Base-by-base conservation (phyloP, 129 eudicot species). In the Ambrosia trifida region DNA sequence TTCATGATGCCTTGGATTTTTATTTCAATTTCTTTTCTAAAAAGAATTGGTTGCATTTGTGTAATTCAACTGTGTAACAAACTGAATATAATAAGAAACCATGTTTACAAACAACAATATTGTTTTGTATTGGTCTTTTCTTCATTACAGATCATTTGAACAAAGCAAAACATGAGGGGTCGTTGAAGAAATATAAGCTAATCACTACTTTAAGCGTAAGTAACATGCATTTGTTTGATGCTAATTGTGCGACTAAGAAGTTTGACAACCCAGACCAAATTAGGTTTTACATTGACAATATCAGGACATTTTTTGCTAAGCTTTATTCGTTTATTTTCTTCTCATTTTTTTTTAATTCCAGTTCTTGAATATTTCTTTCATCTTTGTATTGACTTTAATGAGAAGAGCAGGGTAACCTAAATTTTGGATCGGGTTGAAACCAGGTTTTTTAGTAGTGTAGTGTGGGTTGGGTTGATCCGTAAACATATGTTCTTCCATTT, bases 171-270 rank as follows among this genome's bases (percentile, higher is more conserved):
- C 90, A 87, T 61, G 98, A 94, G 76, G 98, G 98, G 18, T 54
- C 89, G 79, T 68, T 87, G 52, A 87, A 89, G 73, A 89, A 87
- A 67, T 89, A 89, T 44, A 89, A 87, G 82, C 85, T 94, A 50
- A 87, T 90, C 0, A 89, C 86, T 14, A 69, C 77, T 11, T 85
- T 94, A 65, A 87, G 86, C 87, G 89, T 90, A 14, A 82, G 87
- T 43, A 94, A 94, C 79, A 94, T 94, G 98, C 98, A 94, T 72
- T 83, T 94, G 19, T 94, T 94, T 76, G 95, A 94, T 72, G 44
- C 89, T 5, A 82, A 83, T 18, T 95, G 96, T 32, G 82, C 80
- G 9, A 89, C 89, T 47, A 89, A 87, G 89, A 89, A 85, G 79
- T 93, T 89, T 72, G 96, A 89, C 38, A 72, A 75, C 57, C 90